Conservation (phyloP, 2,329 filamentous ascomycete genomes). For the Stemphylium vesicarium region DNA sequence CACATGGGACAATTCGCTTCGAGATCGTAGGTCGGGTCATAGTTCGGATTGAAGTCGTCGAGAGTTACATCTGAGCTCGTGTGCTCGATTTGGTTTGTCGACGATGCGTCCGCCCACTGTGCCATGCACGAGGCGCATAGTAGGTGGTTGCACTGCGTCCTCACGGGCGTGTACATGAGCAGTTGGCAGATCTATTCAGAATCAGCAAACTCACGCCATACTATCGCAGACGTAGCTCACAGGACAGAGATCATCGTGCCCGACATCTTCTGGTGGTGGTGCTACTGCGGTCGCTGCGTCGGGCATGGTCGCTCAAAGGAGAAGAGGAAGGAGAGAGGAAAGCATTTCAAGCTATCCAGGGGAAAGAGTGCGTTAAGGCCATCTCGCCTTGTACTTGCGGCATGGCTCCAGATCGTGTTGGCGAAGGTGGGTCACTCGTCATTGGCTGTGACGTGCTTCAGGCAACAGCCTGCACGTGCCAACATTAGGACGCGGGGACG, state of each 20-base stretch:
- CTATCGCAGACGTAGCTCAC: slow-evolving; percentile 11
- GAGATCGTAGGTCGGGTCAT: slow-evolving; percentile 38
- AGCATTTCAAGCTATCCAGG: neutral
- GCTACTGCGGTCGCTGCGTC: neutral
- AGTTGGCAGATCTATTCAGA: slow-evolving; percentile 50
- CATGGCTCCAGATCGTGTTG: neutral
- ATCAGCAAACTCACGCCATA: neutral
- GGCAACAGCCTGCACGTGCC: slow-evolving; percentile 12
- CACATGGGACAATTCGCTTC: slow-evolving; percentile 57
- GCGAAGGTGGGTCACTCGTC: neutral
- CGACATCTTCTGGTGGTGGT: slow-evolving; percentile 25
- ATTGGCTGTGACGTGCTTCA: slow-evolving; percentile 8
- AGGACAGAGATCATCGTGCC: slow-evolving; percentile 54
- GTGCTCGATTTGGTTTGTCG: slow-evolving; percentile 45
- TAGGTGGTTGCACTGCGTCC: slow-evolving; percentile 52
- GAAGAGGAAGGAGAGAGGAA: too few relatives aligned
- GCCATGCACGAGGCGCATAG: slow-evolving; percentile 56
- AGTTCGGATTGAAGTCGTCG: slow-evolving; percentile 47
- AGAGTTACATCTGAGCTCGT: slow-evolving; percentile 49
- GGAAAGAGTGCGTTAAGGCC: neutral
- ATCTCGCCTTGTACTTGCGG: neutral
- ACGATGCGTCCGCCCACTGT: slow-evolving; percentile 54
- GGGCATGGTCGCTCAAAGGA: slow-evolving; percentile 1
- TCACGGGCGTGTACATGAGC: slow-evolving; percentile 52
- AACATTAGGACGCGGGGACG: neutral